Evolutionary conservation across 2,329 filamentous ascomycete species (phyloP).

Genomic region (Aspergillus calidoustus): DNA sequence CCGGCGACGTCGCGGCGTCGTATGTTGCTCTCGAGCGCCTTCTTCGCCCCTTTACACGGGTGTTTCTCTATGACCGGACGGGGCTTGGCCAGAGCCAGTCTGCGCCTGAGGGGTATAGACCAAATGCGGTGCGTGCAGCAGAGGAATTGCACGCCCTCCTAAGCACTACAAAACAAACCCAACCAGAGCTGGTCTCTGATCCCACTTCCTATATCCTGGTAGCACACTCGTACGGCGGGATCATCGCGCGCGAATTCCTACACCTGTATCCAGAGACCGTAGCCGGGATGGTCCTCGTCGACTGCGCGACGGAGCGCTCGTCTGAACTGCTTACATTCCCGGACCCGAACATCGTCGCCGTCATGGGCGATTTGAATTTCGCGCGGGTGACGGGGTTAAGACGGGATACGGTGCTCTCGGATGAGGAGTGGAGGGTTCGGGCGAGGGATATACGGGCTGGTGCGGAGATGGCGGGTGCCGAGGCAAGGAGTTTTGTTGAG

Average conservation of each 20-base stretch:
- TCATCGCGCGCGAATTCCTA: slow-evolving; percentile 46
- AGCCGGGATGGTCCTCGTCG: slow-evolving; percentile 43
- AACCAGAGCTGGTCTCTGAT: too few species aligned
- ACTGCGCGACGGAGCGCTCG: slow-evolving; percentile 42
- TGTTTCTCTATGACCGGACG: slow-evolving; percentile 44
- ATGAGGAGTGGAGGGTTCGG: slow-evolving; percentile 40
- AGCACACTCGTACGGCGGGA: slow-evolving; percentile 47
- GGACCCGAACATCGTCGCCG: slow-evolving; percentile 35
- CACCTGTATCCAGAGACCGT: slow-evolving; percentile 36
- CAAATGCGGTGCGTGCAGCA: slow-evolving; percentile 34
- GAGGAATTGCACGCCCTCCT: slow-evolving; percentile 39
- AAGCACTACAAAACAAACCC: background rate
- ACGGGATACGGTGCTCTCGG: slow-evolving; percentile 33
- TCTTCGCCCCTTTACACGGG: slow-evolving; percentile 32
- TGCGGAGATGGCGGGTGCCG: slow-evolving; percentile 22
- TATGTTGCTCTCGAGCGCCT: slow-evolving; percentile 40
- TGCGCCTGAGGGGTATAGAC: slow-evolving; percentile 3
- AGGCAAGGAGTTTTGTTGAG: slow-evolving; percentile 26
- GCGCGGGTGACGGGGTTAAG: slow-evolving; percentile 38
- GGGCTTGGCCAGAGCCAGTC: slow-evolving; percentile 43
- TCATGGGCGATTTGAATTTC: slow-evolving; percentile 37
- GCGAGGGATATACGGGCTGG: slow-evolving; percentile 37
- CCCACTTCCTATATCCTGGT: slow-evolving; percentile 33
- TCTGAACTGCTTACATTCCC: slow-evolving; percentile 37
- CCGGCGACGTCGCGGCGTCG: slow-evolving; percentile 40